Percentiles rank a stretch among this genome's conserved stretches.
phyloP scores from a whole-genome alignment of 805 yeast species.

The Lachancea dasiensis region DNA sequence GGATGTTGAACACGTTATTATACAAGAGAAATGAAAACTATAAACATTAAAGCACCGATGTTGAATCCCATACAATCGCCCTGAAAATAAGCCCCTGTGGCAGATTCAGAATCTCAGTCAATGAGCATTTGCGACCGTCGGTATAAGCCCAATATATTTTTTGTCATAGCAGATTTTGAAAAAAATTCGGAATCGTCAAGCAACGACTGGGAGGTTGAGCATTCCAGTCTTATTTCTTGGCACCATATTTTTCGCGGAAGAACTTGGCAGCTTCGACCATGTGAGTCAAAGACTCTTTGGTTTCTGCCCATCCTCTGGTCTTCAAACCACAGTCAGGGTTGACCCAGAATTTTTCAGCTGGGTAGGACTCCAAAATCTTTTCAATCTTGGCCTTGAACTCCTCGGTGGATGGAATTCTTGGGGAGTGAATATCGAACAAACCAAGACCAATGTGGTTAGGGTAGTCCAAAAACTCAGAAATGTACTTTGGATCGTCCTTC shows the following conservation, averaged over 20 bases:
- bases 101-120: slow-evolving; percentile 1
- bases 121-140: slow-evolving; percentile 2
- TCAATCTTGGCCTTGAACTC: slow-evolving; percentile 92
- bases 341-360: slow-evolving; percentile 98
- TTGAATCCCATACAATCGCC: slow-evolving; percentile 23
- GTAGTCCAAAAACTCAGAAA: slow-evolving; percentile 94
- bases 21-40: slow-evolving; percentile 18
- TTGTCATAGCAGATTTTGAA: slow-evolving; percentile 6
- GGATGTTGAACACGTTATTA: slow-evolving; percentile 33
- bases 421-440: slow-evolving; percentile 98
- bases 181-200: slow-evolving; percentile 1
- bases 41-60: slow-evolving; percentile 24
- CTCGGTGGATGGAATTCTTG: slow-evolving; percentile 97
- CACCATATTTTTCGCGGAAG: slow-evolving; percentile 68
- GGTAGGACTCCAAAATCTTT: slow-evolving; percentile 93
- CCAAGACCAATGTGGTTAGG: slow-evolving; percentile 99
- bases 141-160: slow-evolving; percentile 7
- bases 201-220: slow-evolving; percentile 8
- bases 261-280: slow-evolving; percentile 99
- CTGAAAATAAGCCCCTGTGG: slow-evolving; percentile 1
- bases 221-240: slow-evolving; percentile 22
- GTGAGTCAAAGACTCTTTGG: slow-evolving; percentile 88
- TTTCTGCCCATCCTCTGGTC: slow-evolving; percentile 99
- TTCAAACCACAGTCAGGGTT: slow-evolving; percentile 99
- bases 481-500: slow-evolving; percentile 98